Evolutionary conservation across 345 rosid species (phyloP).

Genomic region (Erysimum cheiranthoides): DNA sequence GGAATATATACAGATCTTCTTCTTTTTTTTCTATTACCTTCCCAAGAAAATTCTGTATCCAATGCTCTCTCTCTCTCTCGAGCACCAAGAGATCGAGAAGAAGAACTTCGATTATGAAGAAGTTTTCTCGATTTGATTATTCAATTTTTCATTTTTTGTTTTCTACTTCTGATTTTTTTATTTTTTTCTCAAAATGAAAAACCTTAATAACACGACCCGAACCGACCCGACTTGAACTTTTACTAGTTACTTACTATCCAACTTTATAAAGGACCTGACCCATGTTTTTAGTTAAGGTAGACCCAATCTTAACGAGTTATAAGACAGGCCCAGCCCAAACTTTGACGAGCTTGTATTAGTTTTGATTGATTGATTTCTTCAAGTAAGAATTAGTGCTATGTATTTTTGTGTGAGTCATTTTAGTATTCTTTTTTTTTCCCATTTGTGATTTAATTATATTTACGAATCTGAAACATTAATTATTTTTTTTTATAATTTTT

Average conservation of each 20-base stretch:
- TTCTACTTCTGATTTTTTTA: neutral
- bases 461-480: neutral
- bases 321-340: conserved; percentile 4
- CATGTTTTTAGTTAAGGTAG: neutral
- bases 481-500: no score
- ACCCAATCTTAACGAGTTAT: neutral
- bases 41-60: conserved; percentile 27
- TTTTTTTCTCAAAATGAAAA: neutral
- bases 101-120: conserved; percentile 35
- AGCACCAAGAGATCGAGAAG: conserved; percentile 47
- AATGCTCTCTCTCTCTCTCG: conserved; percentile 38
- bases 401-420: no score
- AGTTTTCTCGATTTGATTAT: conserved; percentile 45
- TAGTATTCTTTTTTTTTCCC: no score
- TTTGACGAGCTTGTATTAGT: neutral
- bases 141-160: conserved; percentile 20
- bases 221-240: neutral
- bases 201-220: neutral
- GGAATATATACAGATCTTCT: conserved; percentile 41
- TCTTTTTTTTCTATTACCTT: conserved; percentile 8
- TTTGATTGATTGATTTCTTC: no score
- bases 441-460: no score
- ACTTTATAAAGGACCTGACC: neutral
- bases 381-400: no score
- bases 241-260: neutral